Conservation (phyloP, 2,329 filamentous ascomycete genomes). For the Epichloe sylvatica region DNA sequence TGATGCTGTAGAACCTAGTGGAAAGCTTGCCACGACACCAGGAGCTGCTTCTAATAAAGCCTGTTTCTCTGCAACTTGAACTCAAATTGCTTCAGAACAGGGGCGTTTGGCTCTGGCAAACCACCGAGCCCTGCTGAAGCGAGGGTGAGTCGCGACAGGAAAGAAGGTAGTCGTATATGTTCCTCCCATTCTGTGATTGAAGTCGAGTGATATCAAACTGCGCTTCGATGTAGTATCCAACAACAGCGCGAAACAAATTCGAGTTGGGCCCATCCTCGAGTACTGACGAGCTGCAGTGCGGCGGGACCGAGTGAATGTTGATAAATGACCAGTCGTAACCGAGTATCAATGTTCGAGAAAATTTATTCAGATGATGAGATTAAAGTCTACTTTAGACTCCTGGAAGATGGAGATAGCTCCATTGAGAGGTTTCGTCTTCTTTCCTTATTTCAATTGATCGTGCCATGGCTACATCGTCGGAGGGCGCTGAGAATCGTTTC, state of each 20-base stretch:
- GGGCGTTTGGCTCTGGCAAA: background rate
- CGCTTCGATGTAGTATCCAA: background rate
- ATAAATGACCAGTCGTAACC: background rate
- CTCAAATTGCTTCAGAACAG: background rate
- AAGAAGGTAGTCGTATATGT: background rate
- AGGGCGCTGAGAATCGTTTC: constrained; percentile 17
- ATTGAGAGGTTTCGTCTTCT: constrained; percentile 16
- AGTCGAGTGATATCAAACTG: background rate
- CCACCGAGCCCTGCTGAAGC: background rate
- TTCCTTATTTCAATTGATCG: constrained; percentile 8
- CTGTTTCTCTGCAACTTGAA: constrained; percentile 2
- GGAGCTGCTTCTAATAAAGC: constrained; percentile 7
- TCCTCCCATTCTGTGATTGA: background rate
- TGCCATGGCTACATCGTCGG: constrained; percentile 8
- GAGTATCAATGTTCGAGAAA: background rate
- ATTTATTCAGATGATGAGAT: background rate
- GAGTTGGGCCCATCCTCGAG: background rate
- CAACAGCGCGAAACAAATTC: background rate
- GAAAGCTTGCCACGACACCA: background rate
- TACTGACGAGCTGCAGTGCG: background rate
- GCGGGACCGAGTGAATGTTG: background rate
- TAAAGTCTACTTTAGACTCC: constrained; percentile 17
- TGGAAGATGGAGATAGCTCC: constrained; percentile 24
- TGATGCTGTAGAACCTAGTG: background rate
- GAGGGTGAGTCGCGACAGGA: background rate